These are phyloP conservation scores for Physocladia obscura DNA, from an alignment of 192 early-diverging fungal species.

Conservation along the genomic window DNA sequence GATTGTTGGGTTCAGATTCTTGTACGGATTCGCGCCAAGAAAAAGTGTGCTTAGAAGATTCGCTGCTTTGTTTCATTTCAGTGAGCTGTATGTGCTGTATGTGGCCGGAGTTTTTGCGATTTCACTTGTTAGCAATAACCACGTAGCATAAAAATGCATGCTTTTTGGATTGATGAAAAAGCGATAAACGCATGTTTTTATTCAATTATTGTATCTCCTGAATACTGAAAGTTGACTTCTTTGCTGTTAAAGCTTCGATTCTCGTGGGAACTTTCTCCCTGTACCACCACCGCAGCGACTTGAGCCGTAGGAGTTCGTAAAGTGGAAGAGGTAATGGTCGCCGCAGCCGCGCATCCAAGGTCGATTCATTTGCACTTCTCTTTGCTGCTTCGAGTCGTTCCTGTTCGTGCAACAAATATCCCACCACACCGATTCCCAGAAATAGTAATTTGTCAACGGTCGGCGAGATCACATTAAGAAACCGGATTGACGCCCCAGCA, in stretches of 20 bases:
- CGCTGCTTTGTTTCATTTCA: constrained; percentile 3
- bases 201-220: too few relatives aligned
- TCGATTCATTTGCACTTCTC: not conserved
- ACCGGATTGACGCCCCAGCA: not conserved
- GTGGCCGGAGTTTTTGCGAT: constrained; percentile 9
- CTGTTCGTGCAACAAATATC: not conserved
- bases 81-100: constrained; percentile 8
- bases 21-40: constrained; percentile 3
- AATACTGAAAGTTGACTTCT: not conserved
- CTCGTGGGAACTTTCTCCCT: not conserved
- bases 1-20: not conserved
- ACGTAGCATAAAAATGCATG: too few relatives aligned
- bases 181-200: too few relatives aligned
- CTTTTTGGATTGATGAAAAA: too few relatives aligned
- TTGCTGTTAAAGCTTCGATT: not conserved
- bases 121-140: not conserved
- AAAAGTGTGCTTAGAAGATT: not conserved
- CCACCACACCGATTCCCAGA: not conserved
- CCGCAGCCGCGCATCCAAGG: not conserved
- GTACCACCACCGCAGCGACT: not conserved
- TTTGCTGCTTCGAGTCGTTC: not conserved
- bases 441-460: not conserved
- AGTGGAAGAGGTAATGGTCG: not conserved
- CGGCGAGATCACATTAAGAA: not conserved
- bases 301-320: not conserved